A percentile compares a stretch with the other conserved stretches of the same genome.
phyloP scores from a whole-genome alignment of 371 early-diverging fungal species.

The Mortierella sp. region DNA sequence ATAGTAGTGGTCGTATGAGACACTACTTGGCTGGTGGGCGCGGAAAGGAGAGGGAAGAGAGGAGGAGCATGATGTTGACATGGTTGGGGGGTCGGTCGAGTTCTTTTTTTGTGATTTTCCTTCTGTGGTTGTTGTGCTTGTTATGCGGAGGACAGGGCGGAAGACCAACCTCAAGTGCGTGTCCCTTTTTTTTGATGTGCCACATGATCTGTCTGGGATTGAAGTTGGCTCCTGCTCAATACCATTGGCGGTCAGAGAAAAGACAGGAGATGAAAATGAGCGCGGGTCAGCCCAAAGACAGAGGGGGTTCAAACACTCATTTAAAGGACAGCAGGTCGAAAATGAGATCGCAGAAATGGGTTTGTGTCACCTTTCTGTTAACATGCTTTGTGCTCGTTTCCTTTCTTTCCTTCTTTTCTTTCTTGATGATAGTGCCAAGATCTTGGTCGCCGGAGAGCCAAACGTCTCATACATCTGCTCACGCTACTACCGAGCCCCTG shows the following conservation, averaged over 20 bases:
- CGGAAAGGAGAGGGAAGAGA: neutral
- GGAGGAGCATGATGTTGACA: neutral
- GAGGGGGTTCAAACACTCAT: neutral
- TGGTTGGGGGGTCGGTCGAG: slow-evolving; percentile 1
- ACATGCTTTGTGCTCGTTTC: slow-evolving; percentile 3
- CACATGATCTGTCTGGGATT: slow-evolving; percentile 34
- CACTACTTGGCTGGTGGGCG: neutral
- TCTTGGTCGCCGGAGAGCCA: slow-evolving; percentile 92
- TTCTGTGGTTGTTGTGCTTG: slow-evolving; percentile 16
- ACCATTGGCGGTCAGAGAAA: slow-evolving; percentile 13
- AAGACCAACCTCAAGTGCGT: slow-evolving; percentile 12
- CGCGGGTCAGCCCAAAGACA: neutral
- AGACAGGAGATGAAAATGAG: slow-evolving; percentile 12
- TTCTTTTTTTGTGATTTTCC: neutral
- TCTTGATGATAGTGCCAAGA: slow-evolving; percentile 83
- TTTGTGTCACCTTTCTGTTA: slow-evolving; percentile 17
- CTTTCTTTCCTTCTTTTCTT: neutral
- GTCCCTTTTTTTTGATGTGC: slow-evolving; percentile 20
- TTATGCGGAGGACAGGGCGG: slow-evolving; percentile 13
- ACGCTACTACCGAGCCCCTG: slow-evolving; percentile 99
- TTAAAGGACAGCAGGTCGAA: slow-evolving; percentile 8
- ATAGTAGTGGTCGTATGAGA: neutral
- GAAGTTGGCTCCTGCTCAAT: slow-evolving; percentile 22
- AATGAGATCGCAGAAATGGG: slow-evolving; percentile 6
- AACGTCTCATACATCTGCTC: slow-evolving; percentile 99